Conservation (phyloP, 1,139 yeast species). For the Yamadazyma songkhlaensis region DNA sequence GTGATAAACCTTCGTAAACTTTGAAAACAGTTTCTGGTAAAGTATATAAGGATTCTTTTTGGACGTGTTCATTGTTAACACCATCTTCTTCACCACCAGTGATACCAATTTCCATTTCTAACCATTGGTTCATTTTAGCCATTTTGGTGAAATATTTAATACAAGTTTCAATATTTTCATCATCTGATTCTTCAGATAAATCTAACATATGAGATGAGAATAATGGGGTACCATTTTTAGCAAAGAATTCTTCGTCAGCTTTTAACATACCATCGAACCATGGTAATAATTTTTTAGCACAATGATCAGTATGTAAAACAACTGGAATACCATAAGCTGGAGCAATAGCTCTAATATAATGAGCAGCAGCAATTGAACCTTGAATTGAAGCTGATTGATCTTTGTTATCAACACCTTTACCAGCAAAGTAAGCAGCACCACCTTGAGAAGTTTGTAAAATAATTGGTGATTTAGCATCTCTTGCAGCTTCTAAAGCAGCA, state of each 20-base stretch:
- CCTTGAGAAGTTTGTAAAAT: conserved; percentile 97
- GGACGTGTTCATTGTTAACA: conserved; percentile 95
- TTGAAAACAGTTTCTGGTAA: conserved; percentile 92
- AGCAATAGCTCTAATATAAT: conserved; percentile 94
- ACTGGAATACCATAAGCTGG: conserved; percentile 97
- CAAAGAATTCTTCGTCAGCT: conserved; percentile 93
- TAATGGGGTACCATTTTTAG: conserved; percentile 85
- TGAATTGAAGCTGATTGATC: conserved; percentile 92
- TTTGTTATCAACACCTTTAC: conserved; percentile 95
- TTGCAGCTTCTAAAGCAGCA: conserved; percentile 97
- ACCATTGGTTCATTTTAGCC: conserved; percentile 94
- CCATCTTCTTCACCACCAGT: conserved; percentile 99
- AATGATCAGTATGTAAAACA: conserved; percentile 95
- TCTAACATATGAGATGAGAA: conserved; percentile 99
- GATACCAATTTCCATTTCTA: conserved; percentile 99
- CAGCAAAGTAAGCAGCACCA: conserved; percentile 99
- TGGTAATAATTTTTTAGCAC: conserved; percentile 96
- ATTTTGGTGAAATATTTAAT: conserved; percentile 93
- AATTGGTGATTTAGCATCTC: conserved; percentile 94
- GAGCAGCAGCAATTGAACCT: conserved; percentile 98
- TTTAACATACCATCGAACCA: conserved; percentile 98
- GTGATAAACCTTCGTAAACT: conserved; percentile 84
- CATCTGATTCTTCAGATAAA: conserved; percentile 94
- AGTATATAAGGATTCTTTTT: conserved; percentile 87
- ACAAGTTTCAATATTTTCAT: conserved; percentile 92